A percentile compares a stretch with the other conserved stretches of the same genome.
Conservation (phyloP, 176 grass and related monocot species). For the Carex littledalei region DNA sequence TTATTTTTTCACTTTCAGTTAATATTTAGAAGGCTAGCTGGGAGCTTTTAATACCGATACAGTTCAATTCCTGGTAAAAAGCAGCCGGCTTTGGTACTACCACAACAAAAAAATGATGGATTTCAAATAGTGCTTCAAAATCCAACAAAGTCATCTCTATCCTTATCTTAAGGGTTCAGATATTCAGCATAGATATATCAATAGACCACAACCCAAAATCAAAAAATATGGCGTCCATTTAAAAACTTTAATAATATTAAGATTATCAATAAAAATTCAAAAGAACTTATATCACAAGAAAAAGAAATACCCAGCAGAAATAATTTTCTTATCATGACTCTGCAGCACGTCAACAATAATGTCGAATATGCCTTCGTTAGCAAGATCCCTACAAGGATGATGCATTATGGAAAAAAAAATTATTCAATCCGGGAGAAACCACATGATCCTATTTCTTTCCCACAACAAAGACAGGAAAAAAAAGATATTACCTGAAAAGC, state of each 20-base stretch:
- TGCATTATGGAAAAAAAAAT: not conserved
- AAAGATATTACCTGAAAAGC: conserved; percentile 65
- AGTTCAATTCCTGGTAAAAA: not conserved
- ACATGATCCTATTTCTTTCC: not conserved
- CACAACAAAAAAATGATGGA: not conserved
- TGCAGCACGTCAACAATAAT: conserved; percentile 70
- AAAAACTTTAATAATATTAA: not conserved
- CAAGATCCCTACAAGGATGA: conserved; percentile 49
- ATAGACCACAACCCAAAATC: not conserved
- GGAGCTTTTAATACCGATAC: not conserved
- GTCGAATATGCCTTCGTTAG: conserved; percentile 61
- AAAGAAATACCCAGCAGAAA: conserved; percentile 73
- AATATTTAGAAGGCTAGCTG: not conserved
- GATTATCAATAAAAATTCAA: not conserved
- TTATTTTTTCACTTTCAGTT: not conserved
- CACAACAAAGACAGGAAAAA: conserved; percentile 16
- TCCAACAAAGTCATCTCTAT: not conserved
- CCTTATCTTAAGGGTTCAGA: not conserved
- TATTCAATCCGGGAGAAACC: not conserved
- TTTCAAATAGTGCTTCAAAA: not conserved
- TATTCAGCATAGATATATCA: not conserved
- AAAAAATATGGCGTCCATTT: not conserved
- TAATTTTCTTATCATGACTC: conserved; percentile 67
- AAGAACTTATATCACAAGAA: not conserved
- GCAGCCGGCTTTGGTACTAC: not conserved